A percentile compares a stretch with the other conserved stretches of the same genome.
Evolutionary conservation across 2,329 filamentous ascomycete species (phyloP).

Genomic region (Colletotrichum tropicale): DNA sequence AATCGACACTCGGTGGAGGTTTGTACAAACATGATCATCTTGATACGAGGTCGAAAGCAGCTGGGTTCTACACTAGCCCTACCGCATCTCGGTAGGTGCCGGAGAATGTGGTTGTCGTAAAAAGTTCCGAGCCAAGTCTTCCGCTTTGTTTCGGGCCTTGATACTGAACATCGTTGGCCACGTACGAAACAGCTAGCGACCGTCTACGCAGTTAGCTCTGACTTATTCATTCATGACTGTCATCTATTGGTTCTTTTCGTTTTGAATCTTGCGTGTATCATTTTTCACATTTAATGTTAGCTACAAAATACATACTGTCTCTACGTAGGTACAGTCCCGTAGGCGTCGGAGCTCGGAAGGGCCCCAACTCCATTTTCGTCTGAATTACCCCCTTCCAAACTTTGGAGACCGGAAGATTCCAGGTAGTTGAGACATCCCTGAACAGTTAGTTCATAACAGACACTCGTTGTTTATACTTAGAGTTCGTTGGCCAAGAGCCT

Average conservation of each 20-base stretch:
- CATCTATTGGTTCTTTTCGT: not conserved
- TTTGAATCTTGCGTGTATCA: not conserved
- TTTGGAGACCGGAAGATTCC: not conserved
- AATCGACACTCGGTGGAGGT: not conserved
- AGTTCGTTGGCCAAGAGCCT: not conserved
- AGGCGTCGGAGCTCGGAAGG: not conserved
- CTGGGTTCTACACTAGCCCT: not conserved
- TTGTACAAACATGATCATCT: not conserved
- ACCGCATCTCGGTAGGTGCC: not conserved
- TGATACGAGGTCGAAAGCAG: not conserved
- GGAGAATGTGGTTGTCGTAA: not conserved
- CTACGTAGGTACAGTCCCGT: not conserved
- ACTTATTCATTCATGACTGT: not conserved
- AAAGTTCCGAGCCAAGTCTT: not conserved
- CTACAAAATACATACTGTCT: not conserved
- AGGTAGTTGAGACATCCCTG: not conserved
- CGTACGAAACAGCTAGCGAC: not conserved
- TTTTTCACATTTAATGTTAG: not conserved
- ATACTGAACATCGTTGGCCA: not conserved
- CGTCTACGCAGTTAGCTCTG: not conserved
- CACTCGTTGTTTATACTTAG: not conserved
- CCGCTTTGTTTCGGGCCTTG: not conserved
- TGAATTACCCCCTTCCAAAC: not conserved
- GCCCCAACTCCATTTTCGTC: not conserved
- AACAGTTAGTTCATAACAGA: not conserved